These are phyloP conservation scores for Hemileccinum rubropunctum DNA, from an alignment of 768 basidiomycete species.

Conservation along the genomic window DNA sequence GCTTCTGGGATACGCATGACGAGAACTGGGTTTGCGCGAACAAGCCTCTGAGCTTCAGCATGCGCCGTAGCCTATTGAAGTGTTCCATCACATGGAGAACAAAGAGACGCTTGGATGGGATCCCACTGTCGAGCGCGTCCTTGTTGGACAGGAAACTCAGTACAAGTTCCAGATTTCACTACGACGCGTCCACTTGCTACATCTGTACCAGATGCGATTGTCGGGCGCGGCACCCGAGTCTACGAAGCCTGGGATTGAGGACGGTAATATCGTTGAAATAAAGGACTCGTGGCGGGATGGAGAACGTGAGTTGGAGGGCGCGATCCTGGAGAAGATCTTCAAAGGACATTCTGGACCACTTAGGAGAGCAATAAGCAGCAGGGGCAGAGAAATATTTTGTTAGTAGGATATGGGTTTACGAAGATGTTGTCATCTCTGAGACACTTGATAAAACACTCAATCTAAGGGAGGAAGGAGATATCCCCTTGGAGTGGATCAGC, in stretches of 20 bases:
- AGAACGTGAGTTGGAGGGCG: not conserved
- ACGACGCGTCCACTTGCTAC: too few species aligned
- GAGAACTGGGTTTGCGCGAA: slow-evolving; percentile 67
- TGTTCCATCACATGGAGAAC: slow-evolving; percentile 87
- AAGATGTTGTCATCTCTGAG: not conserved
- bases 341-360: too few species aligned
- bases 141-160: too few species aligned
- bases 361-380: too few species aligned
- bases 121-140: too few species aligned
- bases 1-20: slow-evolving; percentile 81
- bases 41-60: slow-evolving; percentile 70
- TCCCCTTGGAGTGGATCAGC: slow-evolving; percentile 1
- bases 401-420: too few species aligned
- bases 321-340: not conserved
- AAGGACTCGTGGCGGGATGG: slow-evolving; percentile 12
- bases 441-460: not conserved
- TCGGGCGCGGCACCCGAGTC: too few species aligned
- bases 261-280: not conserved
- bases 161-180: too few species aligned
- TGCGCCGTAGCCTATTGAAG: slow-evolving; percentile 69
- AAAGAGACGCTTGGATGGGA: too few species aligned
- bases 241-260: too few species aligned
- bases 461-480: too few species aligned
- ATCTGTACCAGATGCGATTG: too few species aligned
- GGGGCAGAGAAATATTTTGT: not conserved